Conservation (phyloP, 2,329 filamentous ascomycete species). For the Trichophaea hybrida region DNA sequence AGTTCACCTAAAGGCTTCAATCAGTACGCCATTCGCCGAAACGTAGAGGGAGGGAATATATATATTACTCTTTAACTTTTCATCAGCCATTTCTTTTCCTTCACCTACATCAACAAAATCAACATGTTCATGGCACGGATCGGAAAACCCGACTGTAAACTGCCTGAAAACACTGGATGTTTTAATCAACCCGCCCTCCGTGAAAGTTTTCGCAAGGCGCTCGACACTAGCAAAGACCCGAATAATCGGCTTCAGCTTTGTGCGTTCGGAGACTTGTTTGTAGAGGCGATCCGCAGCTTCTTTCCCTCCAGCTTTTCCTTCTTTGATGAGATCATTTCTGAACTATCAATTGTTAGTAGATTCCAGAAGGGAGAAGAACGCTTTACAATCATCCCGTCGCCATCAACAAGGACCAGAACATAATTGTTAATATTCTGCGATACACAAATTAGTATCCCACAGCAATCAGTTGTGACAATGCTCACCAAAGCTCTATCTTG, state of each 20-base stretch:
- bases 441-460: not conserved
- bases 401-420: conserved; percentile 47
- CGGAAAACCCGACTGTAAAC: conserved; percentile 46
- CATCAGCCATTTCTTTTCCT: conserved; percentile 43
- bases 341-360: conserved; percentile 36
- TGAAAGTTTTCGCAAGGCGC: conserved; percentile 39
- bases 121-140: conserved; percentile 43
- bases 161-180: conserved; percentile 38
- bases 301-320: conserved; percentile 36
- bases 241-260: conserved; percentile 7
- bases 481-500: not conserved
- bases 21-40: not conserved
- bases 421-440: conserved; percentile 39
- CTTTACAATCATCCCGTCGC: conserved; percentile 46
- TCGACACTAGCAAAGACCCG: conserved; percentile 40
- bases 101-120: conserved; percentile 50
- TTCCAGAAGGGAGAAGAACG: conserved; percentile 14
- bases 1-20: conserved; percentile 22
- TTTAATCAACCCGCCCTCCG: conserved; percentile 36
- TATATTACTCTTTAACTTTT: conserved; percentile 45
- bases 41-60: not conserved
- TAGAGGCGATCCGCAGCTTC: conserved; percentile 29
- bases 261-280: conserved; percentile 20
- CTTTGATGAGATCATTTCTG: conserved; percentile 40
- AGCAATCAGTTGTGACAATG: not conserved